These are phyloP conservation scores for Metrosideros polymorpha DNA, from an alignment of 441 rosid species.

Conservation along the genomic window DNA sequence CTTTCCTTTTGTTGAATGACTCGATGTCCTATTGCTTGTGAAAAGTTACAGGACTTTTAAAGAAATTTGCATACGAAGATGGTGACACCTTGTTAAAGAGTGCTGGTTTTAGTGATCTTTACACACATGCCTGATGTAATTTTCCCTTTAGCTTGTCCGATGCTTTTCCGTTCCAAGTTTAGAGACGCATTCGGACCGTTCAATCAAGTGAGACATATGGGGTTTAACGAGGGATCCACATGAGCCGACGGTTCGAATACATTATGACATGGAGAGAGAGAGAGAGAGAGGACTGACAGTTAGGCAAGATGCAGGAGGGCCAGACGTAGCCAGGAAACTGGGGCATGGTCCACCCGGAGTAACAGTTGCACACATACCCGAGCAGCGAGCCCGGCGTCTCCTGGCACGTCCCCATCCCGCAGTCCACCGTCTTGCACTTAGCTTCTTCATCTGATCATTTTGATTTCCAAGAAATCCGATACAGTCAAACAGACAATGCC, in stretches of 20 bases:
- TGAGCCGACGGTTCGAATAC: not conserved
- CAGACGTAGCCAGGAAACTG: not conserved
- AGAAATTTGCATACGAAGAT: not conserved
- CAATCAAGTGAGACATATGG: not conserved
- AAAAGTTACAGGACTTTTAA: not conserved
- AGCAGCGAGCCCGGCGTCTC: not conserved
- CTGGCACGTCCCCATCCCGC: slow-evolving; percentile 38
- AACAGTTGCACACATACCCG: slow-evolving; percentile 30
- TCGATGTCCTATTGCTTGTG: not conserved
- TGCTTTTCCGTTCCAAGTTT: not conserved
- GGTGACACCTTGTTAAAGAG: not conserved
- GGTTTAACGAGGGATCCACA: not conserved
- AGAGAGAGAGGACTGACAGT: slow-evolving; percentile 22
- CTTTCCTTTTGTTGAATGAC: not conserved
- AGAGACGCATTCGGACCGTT: not conserved
- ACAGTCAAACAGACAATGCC: not conserved
- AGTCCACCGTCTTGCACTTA: slow-evolving; percentile 3
- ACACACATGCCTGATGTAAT: not conserved
- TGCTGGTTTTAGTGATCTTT: not conserved
- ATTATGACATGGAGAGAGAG: not conserved
- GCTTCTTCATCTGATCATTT: not conserved
- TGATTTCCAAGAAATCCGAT: not conserved
- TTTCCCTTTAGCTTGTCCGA: not conserved
- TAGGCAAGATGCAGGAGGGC: slow-evolving; percentile 33
- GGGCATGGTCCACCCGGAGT: slow-evolving; percentile 35